Base-by-base conservation (phyloP, 1,139 yeast species). In the Schizosaccharomyces versatilis region DNA sequence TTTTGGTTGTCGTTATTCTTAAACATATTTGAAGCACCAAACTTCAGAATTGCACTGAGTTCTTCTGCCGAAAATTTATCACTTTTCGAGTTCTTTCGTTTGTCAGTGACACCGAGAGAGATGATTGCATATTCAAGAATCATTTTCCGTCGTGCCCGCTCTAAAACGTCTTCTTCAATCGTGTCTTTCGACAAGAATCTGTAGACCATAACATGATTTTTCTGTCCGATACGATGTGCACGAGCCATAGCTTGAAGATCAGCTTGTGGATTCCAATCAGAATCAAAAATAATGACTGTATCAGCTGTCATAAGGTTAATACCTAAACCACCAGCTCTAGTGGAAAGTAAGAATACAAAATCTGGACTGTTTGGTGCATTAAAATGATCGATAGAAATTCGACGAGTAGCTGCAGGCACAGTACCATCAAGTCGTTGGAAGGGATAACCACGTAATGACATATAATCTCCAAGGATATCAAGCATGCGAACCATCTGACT, bases 201-300 rank as follows among this genome's bases (percentile, higher is more conserved):
- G 67, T 93, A 93, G 19, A 90, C 97, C 77, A 86, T 84, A 52
- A 90, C 99, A 68, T 90, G 98, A 63, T 56, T 57, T 68, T 90
- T 90, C 67, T 90, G 99, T 14, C 99, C 99, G 65, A 90, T 90
- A 73, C 99, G 80, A 69, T 90, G 99, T 2, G 98, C 99, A 69
- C 99, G 80, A 0, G 98, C 99, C 99, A 93, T 93, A 3, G 98
- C 98, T 69, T 90, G 97, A 62, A 88, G 71, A 74, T 88, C 98
- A 0, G 97, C 97, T 68, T 90, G 97, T 1, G 97, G 97, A 65
- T 90, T 90, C 99, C 99, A 90, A 71, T 90, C 99, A 10, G 95
- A 84, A 69, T 90, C 99, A 69, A 90, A 90, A 51, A 90, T 86
- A 62, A 90, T 84, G 41, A 90, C 99, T 3, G 98, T 90, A 65